Base-by-base conservation (phyloP, 192 early-diverging fungal genomes). In the Backusella australiensis region DNA sequence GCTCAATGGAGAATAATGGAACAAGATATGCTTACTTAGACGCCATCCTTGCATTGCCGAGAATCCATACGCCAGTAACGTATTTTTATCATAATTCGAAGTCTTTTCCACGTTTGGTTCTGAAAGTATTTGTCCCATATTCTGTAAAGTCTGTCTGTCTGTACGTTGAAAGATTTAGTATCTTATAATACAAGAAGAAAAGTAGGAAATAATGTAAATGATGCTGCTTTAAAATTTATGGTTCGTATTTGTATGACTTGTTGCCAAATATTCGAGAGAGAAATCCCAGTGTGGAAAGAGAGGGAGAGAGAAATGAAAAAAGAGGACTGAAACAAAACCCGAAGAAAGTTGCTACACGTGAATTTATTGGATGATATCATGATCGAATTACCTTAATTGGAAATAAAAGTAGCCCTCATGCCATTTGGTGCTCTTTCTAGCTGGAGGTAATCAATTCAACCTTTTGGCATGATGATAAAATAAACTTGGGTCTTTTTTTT, bases 1-100 rank as follows among this genome's bases (percentile, higher is more conserved):
- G 19, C 46, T 49, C 6, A 74, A 29, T 63, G 53, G 34, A 46
- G 1, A 69, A 42, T 12, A 65, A 68, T 41, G 23, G 14, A 42
- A 68, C 36, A 15, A 34, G 41, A 42, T 36, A 69, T 74, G 76
- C 81, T 80, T 90, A 91, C 91, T 93, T 42, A 94, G 89, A 85
- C 97, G 87, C 97, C 97, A 99, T 70, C 97, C 97, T 87, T 99
- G 97, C 97, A 99, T 99, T 68, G 89, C 90, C 44, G 93, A 95
- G 53, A 95, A 92, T 44, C 93, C 96, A 80, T 92, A 99, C 38
- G 90, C 82, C 75, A 94, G 86, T 67, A 95, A 88, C 52, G 93
- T 84, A 83, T 96, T 95, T 36, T 85, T 79, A 32, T 90, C 95
- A 6, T 71, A 36, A 34, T 90, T 86, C 34, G 94, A 91, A 77